phyloP scores from a whole-genome alignment of 768 basidiomycete species.

The Lentinula sp. region DNA sequence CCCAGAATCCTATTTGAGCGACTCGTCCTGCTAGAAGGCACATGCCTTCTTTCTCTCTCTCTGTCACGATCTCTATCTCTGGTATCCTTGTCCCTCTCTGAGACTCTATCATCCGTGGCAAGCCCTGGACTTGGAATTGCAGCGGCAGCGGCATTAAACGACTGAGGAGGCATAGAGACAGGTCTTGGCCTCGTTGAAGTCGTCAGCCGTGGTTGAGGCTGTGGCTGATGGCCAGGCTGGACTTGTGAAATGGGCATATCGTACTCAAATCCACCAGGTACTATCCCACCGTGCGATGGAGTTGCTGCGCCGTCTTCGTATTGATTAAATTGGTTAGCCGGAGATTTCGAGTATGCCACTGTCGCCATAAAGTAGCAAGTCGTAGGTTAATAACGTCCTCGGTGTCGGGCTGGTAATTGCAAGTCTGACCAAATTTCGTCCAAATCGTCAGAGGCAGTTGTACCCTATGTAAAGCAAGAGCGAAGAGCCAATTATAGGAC shows the following conservation, averaged over 20 bases:
- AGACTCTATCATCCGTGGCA: conserved; percentile 19
- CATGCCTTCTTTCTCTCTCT: conserved; percentile 16
- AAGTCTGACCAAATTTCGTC: not conserved
- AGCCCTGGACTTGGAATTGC: conserved; percentile 18
- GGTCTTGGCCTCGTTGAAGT: conserved; percentile 49
- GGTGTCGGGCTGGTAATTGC: not conserved
- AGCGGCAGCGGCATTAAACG: conserved; percentile 21
- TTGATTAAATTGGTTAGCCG: conserved; percentile 40
- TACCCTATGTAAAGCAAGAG: not conserved
- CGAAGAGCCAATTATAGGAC: not conserved
- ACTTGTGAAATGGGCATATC: conserved; percentile 49
- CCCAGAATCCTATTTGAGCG: conserved; percentile 66
- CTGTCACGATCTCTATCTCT: conserved; percentile 19
- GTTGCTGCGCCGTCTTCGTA: conserved; percentile 43
- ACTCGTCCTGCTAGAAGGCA: conserved; percentile 20
- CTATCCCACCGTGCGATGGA: conserved; percentile 49
- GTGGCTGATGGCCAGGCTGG: conserved; percentile 14
- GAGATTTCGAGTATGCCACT: conserved; percentile 37
- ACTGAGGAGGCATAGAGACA: conserved; percentile 71
- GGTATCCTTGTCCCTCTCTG: conserved; percentile 17
- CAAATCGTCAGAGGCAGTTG: not conserved
- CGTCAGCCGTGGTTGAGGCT: conserved; percentile 21
- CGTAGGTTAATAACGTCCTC: not conserved
- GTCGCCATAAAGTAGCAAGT: conserved; percentile 25
- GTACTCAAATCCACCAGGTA: conserved; percentile 58